Base-by-base conservation (phyloP, 495 filamentous ascomycete genomes). In the Durotheca rogersii region DNA sequence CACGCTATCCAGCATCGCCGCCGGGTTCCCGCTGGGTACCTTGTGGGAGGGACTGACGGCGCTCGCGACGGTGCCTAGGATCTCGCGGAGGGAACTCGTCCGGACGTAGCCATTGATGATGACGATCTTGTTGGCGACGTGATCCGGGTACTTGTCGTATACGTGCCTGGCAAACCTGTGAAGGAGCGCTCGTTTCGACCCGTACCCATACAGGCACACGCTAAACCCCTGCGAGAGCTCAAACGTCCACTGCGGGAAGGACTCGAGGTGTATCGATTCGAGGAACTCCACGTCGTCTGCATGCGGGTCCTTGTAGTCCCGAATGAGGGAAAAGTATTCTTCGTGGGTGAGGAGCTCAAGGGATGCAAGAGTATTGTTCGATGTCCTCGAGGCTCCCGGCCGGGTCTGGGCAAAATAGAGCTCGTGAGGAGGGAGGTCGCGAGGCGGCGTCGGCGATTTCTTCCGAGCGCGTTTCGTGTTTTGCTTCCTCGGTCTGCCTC, bases 391-490 rank as follows among this genome's bases (percentile, higher is more conserved):
- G 3, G 83, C 77, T 14, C 87, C 89, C 11, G 88, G 82, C 25
- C 87, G 83, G 66, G 96, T 96, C 58, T 96, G 86, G 67, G 84
- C 89, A 64, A 98, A 97, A 65, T 95, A 98, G 40, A 83, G 84
- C 63, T 98, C 93, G 53, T 95, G 86, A 0, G 90, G 74, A 15
- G 90, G 87, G 3, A 97, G 75, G 50, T 91, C 80, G 19, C 78
- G 76, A 27, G 88, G 87, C 3, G 92, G 88, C 6, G 89, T 90
- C 4, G 88, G 87, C 7, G 87, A 87, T 32, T 80, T 83, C 62
- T 86, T 86, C 47, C 82, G 80, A 3, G 49, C n/a, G 7, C 60
- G 41, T 21, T 46, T 70, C 56, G 23, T 53, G 61, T 20, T 64
- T 51, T 41, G 69, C 66, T 23, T 73, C 71, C 25, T 75, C 64